Base-by-base conservation (phyloP, 352 stramenopile genomes). In the Globisporangium lucens region DNA sequence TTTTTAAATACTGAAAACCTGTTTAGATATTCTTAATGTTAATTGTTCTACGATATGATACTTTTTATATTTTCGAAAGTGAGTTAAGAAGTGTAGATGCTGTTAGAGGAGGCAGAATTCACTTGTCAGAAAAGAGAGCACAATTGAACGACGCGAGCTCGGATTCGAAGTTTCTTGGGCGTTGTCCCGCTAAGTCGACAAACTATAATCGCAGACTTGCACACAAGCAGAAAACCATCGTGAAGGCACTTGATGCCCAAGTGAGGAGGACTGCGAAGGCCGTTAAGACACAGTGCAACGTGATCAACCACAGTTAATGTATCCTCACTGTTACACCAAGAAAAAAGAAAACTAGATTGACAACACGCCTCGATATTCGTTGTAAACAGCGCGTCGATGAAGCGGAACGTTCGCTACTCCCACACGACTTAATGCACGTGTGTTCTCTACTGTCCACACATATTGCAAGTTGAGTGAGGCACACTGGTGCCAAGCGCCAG, bases 111-210 rank as follows among this genome's bases (percentile, higher is more conserved):
- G 52, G 27, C n/a, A 29, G 1, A 57, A 3, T 20, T 6, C 24
- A 12, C 51, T 35, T 17, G 41, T 57, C 51, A 36, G 24, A 58
- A 38, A 58, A 12, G 27, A 17, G 52, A 22, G 52, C 29, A 22
- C 52, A 58, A 58, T 41, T 22, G 24, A 38, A 58, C 52, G 52
- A 58, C 27, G 13, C 49, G 6, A 22, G 13, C 15, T 36, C 6
- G 22, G 52, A 22, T 58, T 58, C 52, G 27, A 58, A 58, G 52
- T 58, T 58, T 58, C 52, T 38, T 56, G 22, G 15, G 51, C 51
- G 51, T 56, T 27, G 22, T 4, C 22, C 24, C 6, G 20, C 22
- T 56, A 56, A 56, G 49, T 56, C 49, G 49, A 36, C 51, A 56
- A 8, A 22, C n/a, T 22, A 15, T 30, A 5, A 4, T 30, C 20